These are phyloP conservation scores for Naganishia friedmannii DNA, from an alignment of 768 basidiomycete species.

Conservation along the genomic window DNA sequence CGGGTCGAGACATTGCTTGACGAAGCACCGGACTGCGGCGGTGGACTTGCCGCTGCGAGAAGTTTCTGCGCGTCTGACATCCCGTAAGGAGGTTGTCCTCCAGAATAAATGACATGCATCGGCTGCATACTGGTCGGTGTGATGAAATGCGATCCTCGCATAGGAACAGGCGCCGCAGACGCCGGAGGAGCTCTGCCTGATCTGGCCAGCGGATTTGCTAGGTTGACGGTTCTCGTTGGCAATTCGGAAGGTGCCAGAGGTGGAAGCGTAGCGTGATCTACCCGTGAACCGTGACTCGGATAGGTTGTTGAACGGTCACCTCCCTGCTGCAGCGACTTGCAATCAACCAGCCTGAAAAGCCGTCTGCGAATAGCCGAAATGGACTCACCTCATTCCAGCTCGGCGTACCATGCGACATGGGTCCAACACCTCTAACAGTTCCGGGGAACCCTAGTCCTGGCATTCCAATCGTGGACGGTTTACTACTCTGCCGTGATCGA, in stretches of 20 bases:
- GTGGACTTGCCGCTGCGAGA: neutral
- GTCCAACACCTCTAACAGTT: neutral
- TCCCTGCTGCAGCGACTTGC: neutral
- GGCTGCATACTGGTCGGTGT: constrained; percentile 18
- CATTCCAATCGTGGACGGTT: neutral
- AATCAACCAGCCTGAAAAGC: neutral
- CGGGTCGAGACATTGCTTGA: neutral
- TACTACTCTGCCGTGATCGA: constrained; percentile 21
- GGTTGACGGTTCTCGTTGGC: constrained; percentile 12
- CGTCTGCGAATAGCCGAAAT: no score
- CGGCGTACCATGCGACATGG: neutral
- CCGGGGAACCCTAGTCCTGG: constrained; percentile 12
- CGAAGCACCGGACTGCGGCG: neutral
- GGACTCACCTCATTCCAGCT: constrained; percentile 1
- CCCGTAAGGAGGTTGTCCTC: neutral
- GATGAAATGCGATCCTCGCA: constrained; percentile 29
- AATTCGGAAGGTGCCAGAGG: constrained; percentile 1
- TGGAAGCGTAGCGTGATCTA: neutral
- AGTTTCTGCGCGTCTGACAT: neutral
- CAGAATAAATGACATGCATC: neutral
- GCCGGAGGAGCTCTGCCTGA: constrained; percentile 9
- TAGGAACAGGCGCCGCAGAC: constrained; percentile 16
- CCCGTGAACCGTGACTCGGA: neutral
- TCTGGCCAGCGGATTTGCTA: constrained; percentile 15
- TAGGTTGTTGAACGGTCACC: neutral